Conservation (phyloP, 2,329 filamentous ascomycete genomes). For the Pseudogymnoascus sp. region DNA sequence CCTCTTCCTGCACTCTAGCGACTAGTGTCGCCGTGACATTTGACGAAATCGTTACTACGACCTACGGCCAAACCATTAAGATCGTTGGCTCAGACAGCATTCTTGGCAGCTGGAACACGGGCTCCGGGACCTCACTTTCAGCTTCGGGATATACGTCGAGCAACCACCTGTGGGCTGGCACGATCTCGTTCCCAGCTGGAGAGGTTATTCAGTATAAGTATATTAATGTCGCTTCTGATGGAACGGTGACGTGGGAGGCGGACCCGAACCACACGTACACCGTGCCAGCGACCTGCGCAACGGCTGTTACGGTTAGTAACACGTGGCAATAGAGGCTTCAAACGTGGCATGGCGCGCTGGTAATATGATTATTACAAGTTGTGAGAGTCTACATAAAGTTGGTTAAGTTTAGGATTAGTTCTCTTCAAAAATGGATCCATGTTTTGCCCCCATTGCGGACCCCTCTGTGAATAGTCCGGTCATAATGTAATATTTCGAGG, state of each 20-base stretch:
- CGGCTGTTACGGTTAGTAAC: not conserved
- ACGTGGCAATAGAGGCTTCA: no score
- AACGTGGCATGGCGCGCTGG: no score
- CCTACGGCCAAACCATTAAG: slow-evolving; percentile 53
- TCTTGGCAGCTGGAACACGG: slow-evolving; percentile 54
- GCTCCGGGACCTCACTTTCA: not conserved
- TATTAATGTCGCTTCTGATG: slow-evolving; percentile 45
- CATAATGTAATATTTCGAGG: no score
- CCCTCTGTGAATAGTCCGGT: no score
- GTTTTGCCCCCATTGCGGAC: no score
- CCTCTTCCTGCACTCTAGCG: no score
- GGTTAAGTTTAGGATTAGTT: no score
- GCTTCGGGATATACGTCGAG: slow-evolving; percentile 13
- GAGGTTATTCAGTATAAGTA: slow-evolving; percentile 57
- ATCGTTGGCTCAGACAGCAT: slow-evolving; percentile 49
- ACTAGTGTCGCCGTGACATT: slow-evolving; percentile 25
- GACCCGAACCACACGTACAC: slow-evolving; percentile 22
- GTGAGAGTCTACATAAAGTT: no score
- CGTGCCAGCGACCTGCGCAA: not conserved
- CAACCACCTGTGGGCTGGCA: slow-evolving; percentile 52
- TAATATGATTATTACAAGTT: no score
- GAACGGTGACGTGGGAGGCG: slow-evolving; percentile 52
- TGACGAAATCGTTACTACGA: slow-evolving; percentile 45
- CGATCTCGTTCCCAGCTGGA: slow-evolving; percentile 46
- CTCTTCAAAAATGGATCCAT: no score